Conservation (phyloP, 2,329 filamentous ascomycete species). For the Cercospora berteroae region DNA sequence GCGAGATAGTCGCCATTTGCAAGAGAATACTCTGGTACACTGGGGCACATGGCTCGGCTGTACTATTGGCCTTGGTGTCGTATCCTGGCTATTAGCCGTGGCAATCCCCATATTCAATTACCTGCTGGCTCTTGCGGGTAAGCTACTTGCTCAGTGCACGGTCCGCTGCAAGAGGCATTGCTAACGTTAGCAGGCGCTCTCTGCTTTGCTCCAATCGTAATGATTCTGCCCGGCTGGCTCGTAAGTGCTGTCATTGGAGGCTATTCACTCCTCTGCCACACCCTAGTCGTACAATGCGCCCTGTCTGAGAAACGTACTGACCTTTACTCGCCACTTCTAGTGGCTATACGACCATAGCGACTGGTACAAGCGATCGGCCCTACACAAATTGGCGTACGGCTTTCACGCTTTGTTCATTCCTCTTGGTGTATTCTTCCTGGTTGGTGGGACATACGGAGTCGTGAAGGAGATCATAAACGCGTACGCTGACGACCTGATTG, state of each 20-base stretch:
- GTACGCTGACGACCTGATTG: conserved; percentile 50
- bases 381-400: conserved; percentile 41
- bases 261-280: neutral
- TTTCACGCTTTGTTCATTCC: conserved; percentile 46
- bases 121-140: conserved; percentile 50
- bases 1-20: conserved; percentile 52
- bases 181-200: conserved; percentile 29
- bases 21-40: conserved; percentile 52
- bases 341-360: conserved; percentile 52
- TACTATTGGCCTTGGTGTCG: conserved; percentile 43
- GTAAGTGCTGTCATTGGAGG: neutral
- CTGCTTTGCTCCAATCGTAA: conserved; percentile 53
- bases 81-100: conserved; percentile 54
- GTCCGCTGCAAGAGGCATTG: neutral
- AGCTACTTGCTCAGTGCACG: conserved; percentile 12
- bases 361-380: conserved; percentile 40
- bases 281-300: neutral
- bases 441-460: conserved; percentile 52
- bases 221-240: conserved; percentile 50
- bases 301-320: neutral
- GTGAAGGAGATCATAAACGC: conserved; percentile 54
- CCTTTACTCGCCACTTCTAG: neutral
- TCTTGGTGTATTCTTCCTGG: conserved; percentile 49
- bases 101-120: conserved; percentile 58
- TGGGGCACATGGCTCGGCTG: conserved; percentile 54